Evolutionary conservation across 2,329 filamentous ascomycete genomes (phyloP).

Genomic region (Trichophyton simii): DNA sequence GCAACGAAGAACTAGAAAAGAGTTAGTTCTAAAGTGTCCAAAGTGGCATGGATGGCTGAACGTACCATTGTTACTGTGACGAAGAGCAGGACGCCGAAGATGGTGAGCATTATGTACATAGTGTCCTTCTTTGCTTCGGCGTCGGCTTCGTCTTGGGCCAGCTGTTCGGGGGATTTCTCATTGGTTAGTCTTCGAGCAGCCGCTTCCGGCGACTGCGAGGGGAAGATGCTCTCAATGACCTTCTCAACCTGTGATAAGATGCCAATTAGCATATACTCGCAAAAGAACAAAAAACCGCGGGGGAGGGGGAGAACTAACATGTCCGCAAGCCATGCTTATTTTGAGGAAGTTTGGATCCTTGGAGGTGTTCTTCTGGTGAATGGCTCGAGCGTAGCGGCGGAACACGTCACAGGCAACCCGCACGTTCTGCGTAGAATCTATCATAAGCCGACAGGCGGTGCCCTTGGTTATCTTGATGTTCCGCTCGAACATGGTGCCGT

Average conservation of each 20-base stretch:
- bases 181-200: slow-evolving; percentile 34
- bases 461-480: slow-evolving; percentile 97
- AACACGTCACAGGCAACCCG: slow-evolving; percentile 70
- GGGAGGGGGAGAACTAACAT: slow-evolving; percentile 41
- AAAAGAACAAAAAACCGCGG: too few species aligned
- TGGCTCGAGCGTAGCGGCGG: slow-evolving; percentile 61
- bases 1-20: slow-evolving; percentile 56
- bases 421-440: slow-evolving; percentile 83
- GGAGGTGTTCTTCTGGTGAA: slow-evolving; percentile 88
- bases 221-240: slow-evolving; percentile 90
- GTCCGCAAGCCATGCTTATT: slow-evolving; percentile 81
- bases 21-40: not conserved
- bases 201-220: slow-evolving; percentile 59
- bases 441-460: slow-evolving; percentile 82
- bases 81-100: slow-evolving; percentile 57
- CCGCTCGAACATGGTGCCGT: slow-evolving; percentile 68
- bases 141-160: slow-evolving; percentile 36
- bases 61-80: slow-evolving; percentile 71
- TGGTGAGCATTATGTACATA: slow-evolving; percentile 29
- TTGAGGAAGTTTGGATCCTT: slow-evolving; percentile 83
- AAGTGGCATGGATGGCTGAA: slow-evolving; percentile 14
- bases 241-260: slow-evolving; percentile 59
- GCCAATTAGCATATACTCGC: too few species aligned
- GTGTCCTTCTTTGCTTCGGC: slow-evolving; percentile 41
- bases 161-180: slow-evolving; percentile 44